A percentile compares a stretch with the other conserved stretches of the same genome.
phyloP scores from a whole-genome alignment of 2,329 filamentous ascomycete species.

The Aureobasidium sp. region DNA sequence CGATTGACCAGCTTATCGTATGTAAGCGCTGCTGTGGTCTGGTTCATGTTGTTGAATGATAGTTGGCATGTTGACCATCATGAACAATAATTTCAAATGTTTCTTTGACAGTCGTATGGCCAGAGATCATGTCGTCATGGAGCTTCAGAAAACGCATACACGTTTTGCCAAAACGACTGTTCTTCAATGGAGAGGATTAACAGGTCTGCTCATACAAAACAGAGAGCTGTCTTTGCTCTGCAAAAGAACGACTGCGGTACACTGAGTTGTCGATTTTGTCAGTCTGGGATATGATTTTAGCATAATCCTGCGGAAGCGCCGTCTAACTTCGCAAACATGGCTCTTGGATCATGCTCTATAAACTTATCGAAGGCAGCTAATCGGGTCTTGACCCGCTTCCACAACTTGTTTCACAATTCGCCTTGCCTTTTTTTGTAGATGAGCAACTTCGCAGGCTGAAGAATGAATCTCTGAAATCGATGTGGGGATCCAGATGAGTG shows the following conservation, averaged over 20 bases:
- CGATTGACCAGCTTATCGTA: conserved; percentile 22
- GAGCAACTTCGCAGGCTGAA: too few relatives aligned
- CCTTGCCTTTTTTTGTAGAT: too few relatives aligned
- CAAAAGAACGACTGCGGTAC: background rate
- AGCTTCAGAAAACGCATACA: background rate
- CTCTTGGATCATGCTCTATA: too few relatives aligned
- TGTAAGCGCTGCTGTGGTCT: conserved; percentile 10
- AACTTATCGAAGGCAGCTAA: too few relatives aligned
- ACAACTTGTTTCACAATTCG: too few relatives aligned
- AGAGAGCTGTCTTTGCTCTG: background rate
- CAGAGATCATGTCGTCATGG: conserved; percentile 10
- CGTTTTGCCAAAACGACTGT: too few relatives aligned
- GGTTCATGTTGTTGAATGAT: background rate
- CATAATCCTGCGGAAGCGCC: too few relatives aligned
- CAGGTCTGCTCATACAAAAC: background rate
- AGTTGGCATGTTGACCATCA: background rate
- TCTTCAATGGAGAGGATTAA: background rate
- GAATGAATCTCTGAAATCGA: too few relatives aligned
- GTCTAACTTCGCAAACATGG: too few relatives aligned
- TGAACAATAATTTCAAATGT: background rate
- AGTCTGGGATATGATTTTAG: too few relatives aligned
- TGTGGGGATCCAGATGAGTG: too few relatives aligned
- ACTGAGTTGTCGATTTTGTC: background rate
- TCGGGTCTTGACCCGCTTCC: too few relatives aligned
- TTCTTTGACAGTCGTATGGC: background rate